Base-by-base conservation (phyloP, 768 basidiomycete genomes). In the Mycena vitilis region DNA sequence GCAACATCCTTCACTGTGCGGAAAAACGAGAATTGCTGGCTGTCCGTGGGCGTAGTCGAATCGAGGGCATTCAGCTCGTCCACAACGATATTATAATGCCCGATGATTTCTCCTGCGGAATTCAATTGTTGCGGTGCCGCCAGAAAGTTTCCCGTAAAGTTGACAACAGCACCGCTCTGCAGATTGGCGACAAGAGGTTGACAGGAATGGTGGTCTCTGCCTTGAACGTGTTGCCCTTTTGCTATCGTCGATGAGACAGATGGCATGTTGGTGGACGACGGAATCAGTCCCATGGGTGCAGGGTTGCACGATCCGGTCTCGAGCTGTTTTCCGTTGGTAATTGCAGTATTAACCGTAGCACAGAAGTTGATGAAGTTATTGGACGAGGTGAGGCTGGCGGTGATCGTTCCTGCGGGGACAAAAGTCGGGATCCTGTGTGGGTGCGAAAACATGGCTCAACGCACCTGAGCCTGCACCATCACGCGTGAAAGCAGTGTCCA, bases 291-390 rank as follows among this genome's bases (percentile, higher is more conserved):
- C 83, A 90, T 87, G 0, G 87, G 86, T 18, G 86, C 80, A 9
- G 84, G 82, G 76, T 87, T 86, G 74, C 85, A 86, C 13, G 85
- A 85, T 51, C 81, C 83, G 37, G 75, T 75, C 20, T 68, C 61
- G 70, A 84, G 78, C 64, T 80, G 83, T 68, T 79, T 67, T 23
- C 85, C 86, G 71, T 87, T 86, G 51, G 91, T 91, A 66, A 91
- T 81, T 4, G 88, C 83, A 56, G 85, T 76, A 59, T 82, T 72
- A 5, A 82, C 73, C 18, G 84, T 86, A 9, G 81, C 77, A 72
- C 91, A 91, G 76, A 82, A 89, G 80, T 91, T 90, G 79, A 91
- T 91, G 76, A 90, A 93, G 82, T 93, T 93, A 81, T 93, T 90
- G 53, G 77, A 77, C n/a, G 89, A 89, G 0, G 86, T 89, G 9